Evolutionary conservation across 495 filamentous ascomycete genomes (phyloP).

Genomic region (Hypomontagnella monticulosa): DNA sequence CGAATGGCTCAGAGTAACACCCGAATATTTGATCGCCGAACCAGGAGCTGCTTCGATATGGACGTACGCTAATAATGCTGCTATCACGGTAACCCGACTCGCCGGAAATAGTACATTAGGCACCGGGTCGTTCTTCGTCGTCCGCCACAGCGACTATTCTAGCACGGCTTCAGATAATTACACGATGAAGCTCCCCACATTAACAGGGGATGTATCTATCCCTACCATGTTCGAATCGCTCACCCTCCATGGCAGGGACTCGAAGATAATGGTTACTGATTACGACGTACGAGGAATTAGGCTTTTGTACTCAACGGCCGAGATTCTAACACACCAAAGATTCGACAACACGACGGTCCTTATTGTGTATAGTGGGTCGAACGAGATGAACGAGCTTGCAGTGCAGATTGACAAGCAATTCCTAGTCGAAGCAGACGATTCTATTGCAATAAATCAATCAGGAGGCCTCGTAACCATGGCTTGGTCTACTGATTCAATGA

Average conservation of each 20-base stretch:
- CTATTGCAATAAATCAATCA: conserved; percentile 46
- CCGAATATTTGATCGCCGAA: conserved; percentile 67
- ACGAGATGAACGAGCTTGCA: conserved; percentile 75
- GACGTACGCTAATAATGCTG: conserved; percentile 58
- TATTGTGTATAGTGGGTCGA: conserved; percentile 72
- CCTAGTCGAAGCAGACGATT: conserved; percentile 60
- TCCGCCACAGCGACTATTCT: conserved; percentile 71
- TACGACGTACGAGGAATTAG: conserved; percentile 71
- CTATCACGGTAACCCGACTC: conserved; percentile 69
- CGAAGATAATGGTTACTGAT: conserved; percentile 76
- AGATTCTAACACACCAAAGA: conserved; percentile 71
- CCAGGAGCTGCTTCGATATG: conserved; percentile 52
- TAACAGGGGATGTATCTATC: conserved; percentile 66
- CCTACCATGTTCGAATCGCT: conserved; percentile 72
- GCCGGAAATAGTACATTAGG: conserved; percentile 51
- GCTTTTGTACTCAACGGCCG: conserved; percentile 77
- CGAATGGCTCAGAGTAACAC: conserved; percentile 75
- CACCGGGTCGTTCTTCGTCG: conserved; percentile 68
- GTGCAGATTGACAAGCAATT: conserved; percentile 55
- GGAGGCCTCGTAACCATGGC: conserved; percentile 48
- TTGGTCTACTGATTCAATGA: conserved; percentile 27
- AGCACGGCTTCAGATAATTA: conserved; percentile 66
- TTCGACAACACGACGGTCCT: conserved; percentile 60
- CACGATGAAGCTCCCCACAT: conserved; percentile 69
- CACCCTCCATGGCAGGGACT: conserved; percentile 75